Evolutionary conservation across 495 filamentous ascomycete genomes (phyloP).

Genomic region (Aspergillus ostianus): DNA sequence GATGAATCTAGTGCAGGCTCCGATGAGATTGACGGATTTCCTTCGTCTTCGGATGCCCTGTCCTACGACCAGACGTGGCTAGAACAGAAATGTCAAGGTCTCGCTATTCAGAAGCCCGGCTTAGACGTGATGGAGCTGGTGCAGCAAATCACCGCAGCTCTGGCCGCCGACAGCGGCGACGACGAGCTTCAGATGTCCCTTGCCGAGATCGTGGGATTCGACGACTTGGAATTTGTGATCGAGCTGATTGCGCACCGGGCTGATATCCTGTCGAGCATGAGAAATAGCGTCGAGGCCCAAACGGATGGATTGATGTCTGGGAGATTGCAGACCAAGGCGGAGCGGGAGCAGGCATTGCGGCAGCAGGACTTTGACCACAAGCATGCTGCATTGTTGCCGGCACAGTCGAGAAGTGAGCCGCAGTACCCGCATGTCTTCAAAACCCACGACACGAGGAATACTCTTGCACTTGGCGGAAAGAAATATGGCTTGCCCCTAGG

Average conservation of each 20-base stretch:
- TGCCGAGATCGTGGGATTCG: slow-evolving; percentile 89
- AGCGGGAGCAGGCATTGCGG: slow-evolving; percentile 74
- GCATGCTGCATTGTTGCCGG: slow-evolving; percentile 61
- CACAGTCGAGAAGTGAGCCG: slow-evolving; percentile 56
- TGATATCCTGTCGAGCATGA: slow-evolving; percentile 52
- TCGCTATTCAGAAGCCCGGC: slow-evolving; percentile 59
- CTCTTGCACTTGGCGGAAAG: slow-evolving; percentile 67
- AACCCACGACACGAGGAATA: slow-evolving; percentile 76
- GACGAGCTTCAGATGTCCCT: slow-evolving; percentile 84
- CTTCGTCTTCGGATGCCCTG: slow-evolving; percentile 16
- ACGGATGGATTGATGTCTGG: slow-evolving; percentile 51
- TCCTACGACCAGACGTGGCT: slow-evolving; percentile 61
- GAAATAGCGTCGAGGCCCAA: slow-evolving; percentile 34
- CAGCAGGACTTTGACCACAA: slow-evolving; percentile 82
- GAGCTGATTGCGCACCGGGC: slow-evolving; percentile 72
- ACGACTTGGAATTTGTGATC: slow-evolving; percentile 85
- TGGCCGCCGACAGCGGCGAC: slow-evolving; percentile 66
- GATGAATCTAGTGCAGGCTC: slow-evolving; percentile 54
- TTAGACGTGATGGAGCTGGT: slow-evolving; percentile 61
- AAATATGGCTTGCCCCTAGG: slow-evolving; percentile 74
- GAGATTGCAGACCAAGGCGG: slow-evolving; percentile 66
- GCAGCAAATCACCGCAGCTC: slow-evolving; percentile 66
- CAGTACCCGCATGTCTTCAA: slow-evolving; percentile 94
- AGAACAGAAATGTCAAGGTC: slow-evolving; percentile 55
- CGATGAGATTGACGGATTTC: slow-evolving; percentile 32